Evolutionary conservation across 2,329 filamentous ascomycete species (phyloP).

Genomic region (Hypoxylon sp.): DNA sequence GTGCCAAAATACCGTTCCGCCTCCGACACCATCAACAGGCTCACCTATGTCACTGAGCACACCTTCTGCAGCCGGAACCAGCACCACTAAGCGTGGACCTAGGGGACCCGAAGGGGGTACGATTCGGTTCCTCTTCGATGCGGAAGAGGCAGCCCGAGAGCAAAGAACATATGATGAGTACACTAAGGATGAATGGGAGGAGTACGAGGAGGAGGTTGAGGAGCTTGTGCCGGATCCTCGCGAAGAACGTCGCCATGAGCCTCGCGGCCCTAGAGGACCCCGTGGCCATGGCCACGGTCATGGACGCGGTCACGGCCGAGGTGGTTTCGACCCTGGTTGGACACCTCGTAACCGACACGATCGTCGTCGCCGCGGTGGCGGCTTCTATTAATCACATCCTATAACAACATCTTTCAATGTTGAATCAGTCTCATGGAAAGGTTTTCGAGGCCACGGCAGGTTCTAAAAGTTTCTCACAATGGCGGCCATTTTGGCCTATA

Average conservation of each 20-base stretch:
- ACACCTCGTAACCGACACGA: conserved; percentile 50
- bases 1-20: conserved; percentile 61
- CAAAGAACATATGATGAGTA: conserved; percentile 76
- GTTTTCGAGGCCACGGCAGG: conserved; percentile 9
- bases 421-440: not conserved
- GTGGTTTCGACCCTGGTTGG: conserved; percentile 50
- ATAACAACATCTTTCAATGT: not conserved
- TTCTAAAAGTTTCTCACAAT: conserved; percentile 16
- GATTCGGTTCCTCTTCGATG: conserved; percentile 90
- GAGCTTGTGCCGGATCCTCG: conserved; percentile 62
- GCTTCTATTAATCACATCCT: conserved; percentile 42
- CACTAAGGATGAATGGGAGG: conserved; percentile 81
- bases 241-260: conserved; percentile 45
- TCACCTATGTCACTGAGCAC: conserved; percentile 60
- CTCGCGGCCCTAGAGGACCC: conserved; percentile 50
- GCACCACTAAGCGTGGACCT: conserved; percentile 55
- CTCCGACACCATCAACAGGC: conserved; percentile 56
- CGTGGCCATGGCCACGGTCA: conserved; percentile 46
- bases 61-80: conserved; percentile 49
- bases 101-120: conserved; percentile 76
- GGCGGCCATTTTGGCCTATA: conserved; percentile 7
- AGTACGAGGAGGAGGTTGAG: conserved; percentile 84
- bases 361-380: conserved; percentile 48
- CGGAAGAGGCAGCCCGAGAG: conserved; percentile 80
- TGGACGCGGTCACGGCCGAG: conserved; percentile 48